phyloP scores from a whole-genome alignment of 1,139 yeast genomes.

The Arxiozyma heterogenica region DNA sequence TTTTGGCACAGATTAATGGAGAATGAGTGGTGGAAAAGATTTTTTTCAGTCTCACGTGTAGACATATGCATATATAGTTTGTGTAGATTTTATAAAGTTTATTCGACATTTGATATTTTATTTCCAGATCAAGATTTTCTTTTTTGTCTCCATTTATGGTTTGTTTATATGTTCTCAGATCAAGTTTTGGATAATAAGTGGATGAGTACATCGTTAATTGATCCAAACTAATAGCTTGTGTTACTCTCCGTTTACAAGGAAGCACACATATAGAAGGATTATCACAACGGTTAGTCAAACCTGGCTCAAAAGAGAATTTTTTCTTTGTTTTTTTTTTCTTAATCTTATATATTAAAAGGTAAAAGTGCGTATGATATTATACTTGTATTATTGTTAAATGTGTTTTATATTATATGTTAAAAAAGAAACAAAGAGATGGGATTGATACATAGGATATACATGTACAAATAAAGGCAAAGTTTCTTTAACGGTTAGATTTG shows the following conservation, averaged over 20 bases:
- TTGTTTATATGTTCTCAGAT: no score
- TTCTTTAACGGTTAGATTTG: slow-evolving; percentile 95
- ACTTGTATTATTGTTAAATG: neutral
- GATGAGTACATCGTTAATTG: no score
- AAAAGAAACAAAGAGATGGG: neutral
- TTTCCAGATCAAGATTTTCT: neutral
- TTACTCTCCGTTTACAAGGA: no score
- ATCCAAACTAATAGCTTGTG: no score
- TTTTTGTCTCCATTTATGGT: neutral
- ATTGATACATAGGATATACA: slow-evolving; percentile 3
- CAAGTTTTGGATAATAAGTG: no score
- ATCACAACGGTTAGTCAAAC: no score
- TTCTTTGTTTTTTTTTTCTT: no score
- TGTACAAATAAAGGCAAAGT: slow-evolving; percentile 2
- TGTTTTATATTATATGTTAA: neutral
- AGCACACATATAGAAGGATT: no score
- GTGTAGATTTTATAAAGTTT: neutral
- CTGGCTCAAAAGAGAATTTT: no score
- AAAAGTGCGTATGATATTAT: neutral
- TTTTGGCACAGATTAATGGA: slow-evolving; percentile 14
- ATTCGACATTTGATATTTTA: neutral
- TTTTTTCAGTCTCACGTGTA: neutral
- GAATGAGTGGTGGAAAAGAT: neutral
- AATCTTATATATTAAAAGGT: neutral
- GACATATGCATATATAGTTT: neutral